Percentiles rank a stretch among this genome's conserved stretches.
These are phyloP conservation scores for Parascedosporium putredinis DNA, from an alignment of 2,329 filamentous ascomycete genomes.

Conservation along the genomic window DNA sequence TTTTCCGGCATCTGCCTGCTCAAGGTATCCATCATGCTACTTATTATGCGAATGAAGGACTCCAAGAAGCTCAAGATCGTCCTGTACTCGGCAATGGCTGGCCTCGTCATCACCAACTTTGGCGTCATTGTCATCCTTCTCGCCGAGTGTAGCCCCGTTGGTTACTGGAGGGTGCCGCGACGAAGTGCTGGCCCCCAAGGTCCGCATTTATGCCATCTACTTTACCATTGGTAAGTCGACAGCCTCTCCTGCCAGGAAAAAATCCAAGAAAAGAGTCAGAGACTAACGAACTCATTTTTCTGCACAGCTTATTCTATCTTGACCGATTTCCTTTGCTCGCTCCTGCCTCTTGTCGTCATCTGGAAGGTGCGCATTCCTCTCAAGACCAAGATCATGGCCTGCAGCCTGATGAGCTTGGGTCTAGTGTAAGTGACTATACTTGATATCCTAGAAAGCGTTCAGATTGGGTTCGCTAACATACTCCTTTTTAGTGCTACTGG, in stretches of 20 bases:
- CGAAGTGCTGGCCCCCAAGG: conserved; percentile 20
- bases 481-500: conserved; percentile 15
- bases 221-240: conserved; percentile 18
- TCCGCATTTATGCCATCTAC: conserved; percentile 24
- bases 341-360: conserved; percentile 21
- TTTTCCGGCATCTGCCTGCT: conserved; percentile 28
- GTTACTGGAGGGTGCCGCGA: conserved; percentile 21
- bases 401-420: conserved; percentile 23
- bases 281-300: no score
- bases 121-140: conserved; percentile 22
- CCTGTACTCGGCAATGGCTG: conserved; percentile 22
- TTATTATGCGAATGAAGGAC: conserved; percentile 30
- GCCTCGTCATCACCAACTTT: conserved; percentile 21
- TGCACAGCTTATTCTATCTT: conserved; percentile 17
- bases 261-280: no score
- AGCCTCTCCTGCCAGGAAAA: neutral
- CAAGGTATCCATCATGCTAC: conserved; percentile 30
- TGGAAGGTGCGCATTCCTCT: conserved; percentile 22
- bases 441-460: neutral
- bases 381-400: conserved; percentile 20
- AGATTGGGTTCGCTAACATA: neutral
- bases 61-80: conserved; percentile 19
- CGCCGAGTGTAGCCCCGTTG: conserved; percentile 21
- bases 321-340: conserved; percentile 14
- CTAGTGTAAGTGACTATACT: conserved; percentile 13